Percentiles rank a stretch among this genome's conserved stretches.
These are phyloP conservation scores for Russula griseocarnosa DNA, from an alignment of 768 basidiomycete species.

Conservation along the genomic window DNA sequence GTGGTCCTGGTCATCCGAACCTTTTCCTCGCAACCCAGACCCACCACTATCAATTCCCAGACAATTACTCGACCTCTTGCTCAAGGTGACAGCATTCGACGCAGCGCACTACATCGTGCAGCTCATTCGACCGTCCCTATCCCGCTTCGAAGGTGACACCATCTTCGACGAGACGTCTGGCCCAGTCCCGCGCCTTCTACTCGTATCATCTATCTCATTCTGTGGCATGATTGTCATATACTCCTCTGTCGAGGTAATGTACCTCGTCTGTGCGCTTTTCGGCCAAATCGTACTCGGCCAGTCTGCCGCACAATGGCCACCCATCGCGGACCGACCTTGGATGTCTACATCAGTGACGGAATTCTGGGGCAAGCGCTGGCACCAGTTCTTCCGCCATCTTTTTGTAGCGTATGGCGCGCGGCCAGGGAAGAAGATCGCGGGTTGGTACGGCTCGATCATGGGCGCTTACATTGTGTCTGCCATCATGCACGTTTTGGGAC, in stretches of 20 bases:
- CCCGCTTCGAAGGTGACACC: conserved; percentile 20
- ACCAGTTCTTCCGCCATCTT: conserved; percentile 36
- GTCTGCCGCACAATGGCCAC: conserved; percentile 38
- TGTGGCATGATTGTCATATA: conserved; percentile 25
- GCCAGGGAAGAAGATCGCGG: conserved; percentile 41
- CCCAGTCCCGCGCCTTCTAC: neutral
- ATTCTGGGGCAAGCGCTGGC: conserved; percentile 43
- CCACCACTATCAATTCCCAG: neutral
- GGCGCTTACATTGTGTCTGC: conserved; percentile 62
- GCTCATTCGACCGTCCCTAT: conserved; percentile 12
- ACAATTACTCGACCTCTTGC: conserved; percentile 1
- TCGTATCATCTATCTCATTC: conserved; percentile 10
- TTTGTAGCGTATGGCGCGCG: conserved; percentile 36
- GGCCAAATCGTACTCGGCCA: conserved; percentile 35
- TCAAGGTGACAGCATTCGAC: conserved; percentile 16
- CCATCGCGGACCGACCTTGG: conserved; percentile 38
- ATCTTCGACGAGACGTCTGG: conserved; percentile 21
- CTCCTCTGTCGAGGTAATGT: conserved; percentile 28
- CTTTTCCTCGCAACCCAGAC: conserved; percentile 9
- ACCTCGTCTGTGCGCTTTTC: conserved; percentile 31
- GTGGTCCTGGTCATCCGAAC: conserved; percentile 27
- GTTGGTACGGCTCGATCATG: conserved; percentile 48
- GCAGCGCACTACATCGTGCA: conserved; percentile 19
- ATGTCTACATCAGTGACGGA: conserved; percentile 38
- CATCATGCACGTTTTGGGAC: conserved; percentile 52